phyloP scores from a whole-genome alignment of 148 eudicot species.

The Arbutus unedo region DNA sequence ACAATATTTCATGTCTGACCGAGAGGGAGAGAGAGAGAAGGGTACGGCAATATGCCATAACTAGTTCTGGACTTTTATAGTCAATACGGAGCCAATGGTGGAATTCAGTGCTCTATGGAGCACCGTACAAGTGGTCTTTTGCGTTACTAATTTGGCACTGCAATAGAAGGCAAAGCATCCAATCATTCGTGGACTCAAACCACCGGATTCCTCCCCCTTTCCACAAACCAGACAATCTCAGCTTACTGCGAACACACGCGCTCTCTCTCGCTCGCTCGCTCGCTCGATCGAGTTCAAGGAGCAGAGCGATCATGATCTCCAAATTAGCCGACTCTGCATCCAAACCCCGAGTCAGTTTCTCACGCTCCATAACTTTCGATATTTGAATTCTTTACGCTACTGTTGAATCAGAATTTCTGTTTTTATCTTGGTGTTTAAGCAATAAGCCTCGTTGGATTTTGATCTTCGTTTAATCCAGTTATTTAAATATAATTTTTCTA shows the following conservation, averaged over 20 bases:
- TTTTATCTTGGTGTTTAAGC: not conserved
- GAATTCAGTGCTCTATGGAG: too few species aligned
- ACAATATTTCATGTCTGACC: too few species aligned
- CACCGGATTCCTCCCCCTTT: not conserved
- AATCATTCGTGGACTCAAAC: conserved; percentile 5
- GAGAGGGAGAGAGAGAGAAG: too few species aligned
- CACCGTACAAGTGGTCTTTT: too few species aligned
- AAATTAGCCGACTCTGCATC: conserved; percentile 25
- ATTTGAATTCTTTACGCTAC: not conserved
- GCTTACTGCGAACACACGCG: not conserved
- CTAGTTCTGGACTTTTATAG: too few species aligned
- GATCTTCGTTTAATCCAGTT: not conserved
- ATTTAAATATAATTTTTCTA: not conserved
- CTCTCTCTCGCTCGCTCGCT: not conserved
- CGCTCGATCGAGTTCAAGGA: not conserved
- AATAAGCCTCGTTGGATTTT: not conserved
- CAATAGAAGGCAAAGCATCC: not conserved
- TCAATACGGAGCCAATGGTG: too few species aligned
- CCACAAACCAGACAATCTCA: not conserved
- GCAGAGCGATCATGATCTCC: conserved; percentile 26
- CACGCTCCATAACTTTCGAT: not conserved
- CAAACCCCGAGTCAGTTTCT: conserved; percentile 28
- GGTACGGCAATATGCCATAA: too few species aligned
- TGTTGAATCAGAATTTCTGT: not conserved
- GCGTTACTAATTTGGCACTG: too few species aligned